Evolutionary conservation across 805 yeast species (phyloP).

Genomic region (Kluyveromyces wickerhamii): DNA sequence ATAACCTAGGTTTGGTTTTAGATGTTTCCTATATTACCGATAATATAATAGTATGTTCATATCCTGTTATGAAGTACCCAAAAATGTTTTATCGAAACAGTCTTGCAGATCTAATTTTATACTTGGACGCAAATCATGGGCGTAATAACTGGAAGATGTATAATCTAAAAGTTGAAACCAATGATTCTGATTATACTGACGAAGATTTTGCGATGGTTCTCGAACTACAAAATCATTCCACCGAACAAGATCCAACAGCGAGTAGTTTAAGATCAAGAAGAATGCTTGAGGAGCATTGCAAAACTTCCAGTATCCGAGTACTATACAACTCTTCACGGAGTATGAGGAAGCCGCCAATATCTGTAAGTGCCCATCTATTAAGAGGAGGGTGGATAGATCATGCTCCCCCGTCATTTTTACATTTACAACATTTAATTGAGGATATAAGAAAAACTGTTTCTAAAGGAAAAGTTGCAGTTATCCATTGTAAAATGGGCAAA

Average conservation of each 20-base stretch:
- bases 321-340: neutral
- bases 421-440: conserved; percentile 38
- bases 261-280: conserved; percentile 1
- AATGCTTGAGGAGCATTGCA: conserved; percentile 4
- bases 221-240: neutral
- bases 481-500: conserved; percentile 89
- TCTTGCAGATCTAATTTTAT: conserved; percentile 41
- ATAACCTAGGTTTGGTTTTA: conserved; percentile 30
- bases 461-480: conserved; percentile 44
- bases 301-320: neutral
- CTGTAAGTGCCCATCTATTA: neutral
- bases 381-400: conserved; percentile 66
- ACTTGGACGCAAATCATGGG: conserved; percentile 41
- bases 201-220: conserved; percentile 12
- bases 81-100: conserved; percentile 45
- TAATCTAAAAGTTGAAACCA: conserved; percentile 58
- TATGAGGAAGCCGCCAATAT: conserved; percentile 30
- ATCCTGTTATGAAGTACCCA: conserved; percentile 48
- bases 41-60: conserved; percentile 63
- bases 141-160: conserved; percentile 57
- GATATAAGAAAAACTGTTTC: conserved; percentile 40
- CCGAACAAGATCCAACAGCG: neutral
- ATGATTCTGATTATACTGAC: conserved; percentile 31
- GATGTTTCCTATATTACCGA: conserved; percentile 66
- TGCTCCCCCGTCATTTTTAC: conserved; percentile 55